Base-by-base conservation (phyloP, 2,329 filamentous ascomycete genomes). In the Aspergillus pseudoviridinutans region DNA sequence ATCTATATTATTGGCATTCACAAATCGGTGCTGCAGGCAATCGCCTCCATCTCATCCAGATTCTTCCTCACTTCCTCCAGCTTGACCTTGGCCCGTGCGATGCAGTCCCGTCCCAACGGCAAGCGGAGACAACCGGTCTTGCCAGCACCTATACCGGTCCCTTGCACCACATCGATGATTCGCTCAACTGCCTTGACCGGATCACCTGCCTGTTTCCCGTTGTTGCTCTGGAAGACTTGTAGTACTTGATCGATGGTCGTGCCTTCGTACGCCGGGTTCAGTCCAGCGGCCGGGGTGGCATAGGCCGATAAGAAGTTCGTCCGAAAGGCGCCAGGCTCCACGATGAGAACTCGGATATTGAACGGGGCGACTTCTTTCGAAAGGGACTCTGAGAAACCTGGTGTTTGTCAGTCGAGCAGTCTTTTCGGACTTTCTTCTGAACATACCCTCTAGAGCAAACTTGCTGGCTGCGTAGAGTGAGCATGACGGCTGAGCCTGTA, bases 271-370 rank as follows among this genome's bases (percentile, higher is more conserved):
- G 22, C 44, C 49, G 38, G 25, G 49, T 49, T 24, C 5, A 78
- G 63, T 46, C 77, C 44, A 17, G 77, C 17, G 72, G 75, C 66
- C 84, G 84, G 25, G 77, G 75, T 67, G 35, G 68, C 74, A 66
- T 3, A 61, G 35, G 66, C 65, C 5, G 56, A 63, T 1, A 76
- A 63, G 61, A 79, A 79, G 20, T 75, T 74, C 1, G 78, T 79
- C 1, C 75, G 68, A 64, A 78, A 79, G 0, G 67, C 71, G 0
- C 78, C 77, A 0, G 76, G 77, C 61, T 79, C 74, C 1, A 79
- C 74, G 28, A 79, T 66, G 7, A 79, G 61, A 2, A 78, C 71
- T 1, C 64, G 51, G 29, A 79, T 68, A 9, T 67, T 67, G 54
- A 79, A 73, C 0, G 66, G 60, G 4, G 65, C 64, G 0, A 79